These are phyloP conservation scores for Huntiella savannae DNA, from an alignment of 2,329 filamentous ascomycete species.

Conservation along the genomic window DNA sequence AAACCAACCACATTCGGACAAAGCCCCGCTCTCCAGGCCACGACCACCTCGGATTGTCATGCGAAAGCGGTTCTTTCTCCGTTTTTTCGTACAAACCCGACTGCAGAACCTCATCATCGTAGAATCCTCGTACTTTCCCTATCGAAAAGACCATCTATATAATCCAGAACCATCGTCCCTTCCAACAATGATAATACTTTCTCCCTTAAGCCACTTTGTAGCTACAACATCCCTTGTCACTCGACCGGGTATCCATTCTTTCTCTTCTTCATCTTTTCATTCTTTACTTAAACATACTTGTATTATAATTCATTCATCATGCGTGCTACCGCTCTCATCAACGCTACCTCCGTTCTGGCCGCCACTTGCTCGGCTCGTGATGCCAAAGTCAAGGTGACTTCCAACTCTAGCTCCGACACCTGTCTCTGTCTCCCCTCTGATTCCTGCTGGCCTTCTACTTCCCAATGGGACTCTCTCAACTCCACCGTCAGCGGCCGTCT, in stretches of 20 bases:
- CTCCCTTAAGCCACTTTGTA: neutral
- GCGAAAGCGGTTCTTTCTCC: too few species aligned
- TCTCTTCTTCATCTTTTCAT: neutral
- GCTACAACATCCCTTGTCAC: neutral
- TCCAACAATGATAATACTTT: neutral
- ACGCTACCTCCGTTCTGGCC: neutral
- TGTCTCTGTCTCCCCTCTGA: conserved; percentile 33
- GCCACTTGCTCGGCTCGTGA: neutral
- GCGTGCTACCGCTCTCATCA: neutral
- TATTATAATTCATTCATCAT: neutral
- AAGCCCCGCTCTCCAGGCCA: too few species aligned
- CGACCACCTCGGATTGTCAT: too few species aligned
- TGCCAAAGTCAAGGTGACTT: neutral
- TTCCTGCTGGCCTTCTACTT: conserved; percentile 29
- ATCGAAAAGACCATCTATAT: neutral
- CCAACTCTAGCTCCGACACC: neutral
- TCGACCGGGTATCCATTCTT: neutral
- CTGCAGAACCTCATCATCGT: neutral
- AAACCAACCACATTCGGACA: too few species aligned
- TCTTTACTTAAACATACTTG: neutral
- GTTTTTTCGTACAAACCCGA: too few species aligned
- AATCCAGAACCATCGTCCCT: neutral
- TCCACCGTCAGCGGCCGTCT: conserved; percentile 29
- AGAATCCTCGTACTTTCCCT: neutral
- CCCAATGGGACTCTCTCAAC: conserved; percentile 32